phyloP scores from a whole-genome alignment of 2,329 filamentous ascomycete species.

The Penicillium thymicola region DNA sequence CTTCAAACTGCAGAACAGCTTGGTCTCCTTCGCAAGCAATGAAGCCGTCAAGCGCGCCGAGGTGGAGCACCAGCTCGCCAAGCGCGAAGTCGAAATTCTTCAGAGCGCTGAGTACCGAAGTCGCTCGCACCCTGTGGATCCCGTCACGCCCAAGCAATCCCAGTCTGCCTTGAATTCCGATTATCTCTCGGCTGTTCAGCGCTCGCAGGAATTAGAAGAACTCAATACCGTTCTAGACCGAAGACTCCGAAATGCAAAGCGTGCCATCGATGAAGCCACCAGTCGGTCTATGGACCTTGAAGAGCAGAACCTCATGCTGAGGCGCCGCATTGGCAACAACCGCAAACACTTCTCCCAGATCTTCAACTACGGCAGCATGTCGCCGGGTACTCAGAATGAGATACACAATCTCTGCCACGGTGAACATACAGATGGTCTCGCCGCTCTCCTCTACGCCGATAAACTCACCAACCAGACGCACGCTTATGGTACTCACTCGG shows the following conservation, averaged over 20 bases:
- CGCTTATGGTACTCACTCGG: slow-evolving; percentile 45
- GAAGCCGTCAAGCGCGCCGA: slow-evolving; percentile 82
- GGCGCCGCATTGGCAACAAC: slow-evolving; percentile 84
- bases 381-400: slow-evolving; percentile 57
- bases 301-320: slow-evolving; percentile 73
- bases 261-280: slow-evolving; percentile 72
- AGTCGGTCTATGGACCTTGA: slow-evolving; percentile 66
- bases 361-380: slow-evolving; percentile 68
- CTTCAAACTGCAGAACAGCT: slow-evolving; percentile 83
- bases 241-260: slow-evolving; percentile 70
- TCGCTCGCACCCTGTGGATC: slow-evolving; percentile 55
- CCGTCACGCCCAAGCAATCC: slow-evolving; percentile 36
- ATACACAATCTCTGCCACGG: slow-evolving; percentile 39
- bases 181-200: slow-evolving; percentile 57
- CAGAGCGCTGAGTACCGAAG: slow-evolving; percentile 69
- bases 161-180: slow-evolving; percentile 45
- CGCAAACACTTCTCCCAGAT: slow-evolving; percentile 79
- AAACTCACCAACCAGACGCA: slow-evolving; percentile 37
- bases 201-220: slow-evolving; percentile 63
- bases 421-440: slow-evolving; percentile 38
- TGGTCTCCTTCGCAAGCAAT: slow-evolving; percentile 77
- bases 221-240: slow-evolving; percentile 63
- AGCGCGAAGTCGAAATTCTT: slow-evolving; percentile 80
- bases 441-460: slow-evolving; percentile 39
- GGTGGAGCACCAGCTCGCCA: slow-evolving; percentile 89